These are phyloP conservation scores for Bretziella fagacearum DNA, from an alignment of 2,329 filamentous ascomycete species.

Conservation along the genomic window DNA sequence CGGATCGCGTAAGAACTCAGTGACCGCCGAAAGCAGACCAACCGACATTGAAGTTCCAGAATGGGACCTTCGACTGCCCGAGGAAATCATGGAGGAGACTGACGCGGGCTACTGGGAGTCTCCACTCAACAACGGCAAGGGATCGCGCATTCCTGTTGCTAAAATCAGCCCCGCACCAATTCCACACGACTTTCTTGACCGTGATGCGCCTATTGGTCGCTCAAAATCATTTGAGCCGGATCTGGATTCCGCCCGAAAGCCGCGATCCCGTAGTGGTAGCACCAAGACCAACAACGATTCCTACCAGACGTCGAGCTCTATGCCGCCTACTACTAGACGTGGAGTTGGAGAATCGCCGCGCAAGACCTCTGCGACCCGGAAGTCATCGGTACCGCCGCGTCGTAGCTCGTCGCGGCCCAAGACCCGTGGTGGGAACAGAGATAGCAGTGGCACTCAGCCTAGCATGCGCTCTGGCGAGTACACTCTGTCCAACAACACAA, in stretches of 20 bases:
- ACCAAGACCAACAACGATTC: conserved; percentile 27
- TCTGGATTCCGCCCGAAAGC: conserved; percentile 37
- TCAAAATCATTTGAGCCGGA: conserved; percentile 13
- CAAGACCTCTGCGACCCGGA: conserved; percentile 22
- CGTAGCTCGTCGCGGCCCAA: conserved; percentile 20
- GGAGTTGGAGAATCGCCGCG: conserved; percentile 11
- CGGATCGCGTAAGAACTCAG: conserved; percentile 20
- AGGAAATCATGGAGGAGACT: conserved; percentile 54
- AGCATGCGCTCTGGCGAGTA: conserved; percentile 45
- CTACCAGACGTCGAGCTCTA: conserved; percentile 6
- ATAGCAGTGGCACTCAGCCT: conserved; percentile 47
- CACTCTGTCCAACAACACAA: conserved; percentile 19
- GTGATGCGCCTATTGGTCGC: conserved; percentile 51
- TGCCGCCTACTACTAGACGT: conserved; percentile 10
- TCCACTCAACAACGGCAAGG: conserved; percentile 25
- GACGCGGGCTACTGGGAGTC: conserved; percentile 34
- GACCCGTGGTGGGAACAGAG: conserved; percentile 23
- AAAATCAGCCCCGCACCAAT: conserved; percentile 66
- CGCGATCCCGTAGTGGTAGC: conserved; percentile 55
- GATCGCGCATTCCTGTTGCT: conserved; percentile 74
- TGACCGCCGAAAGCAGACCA: conserved; percentile 24
- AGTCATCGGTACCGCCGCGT: conserved; percentile 29
- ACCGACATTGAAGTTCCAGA: conserved; percentile 28
- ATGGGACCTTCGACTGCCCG: conserved; percentile 61
- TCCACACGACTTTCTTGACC: conserved; percentile 52